phyloP scores from a whole-genome alignment of 257 asterid genomes.

The Misopates orontium region DNA sequence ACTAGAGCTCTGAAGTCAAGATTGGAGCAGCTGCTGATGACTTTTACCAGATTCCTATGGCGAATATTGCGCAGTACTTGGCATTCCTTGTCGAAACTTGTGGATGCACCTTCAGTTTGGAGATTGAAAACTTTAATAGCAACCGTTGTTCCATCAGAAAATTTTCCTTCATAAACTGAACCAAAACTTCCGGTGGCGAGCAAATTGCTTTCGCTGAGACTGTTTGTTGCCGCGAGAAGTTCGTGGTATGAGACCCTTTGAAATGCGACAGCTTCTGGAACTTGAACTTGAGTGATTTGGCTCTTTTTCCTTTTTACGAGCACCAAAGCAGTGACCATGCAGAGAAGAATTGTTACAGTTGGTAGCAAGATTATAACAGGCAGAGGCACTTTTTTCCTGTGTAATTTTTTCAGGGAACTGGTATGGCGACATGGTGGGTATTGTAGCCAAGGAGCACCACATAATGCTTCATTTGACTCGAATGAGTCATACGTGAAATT shows the following conservation, averaged over 20 bases:
- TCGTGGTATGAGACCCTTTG: too few species aligned
- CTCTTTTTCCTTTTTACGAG: too few species aligned
- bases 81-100: conserved; percentile 16
- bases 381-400: not conserved
- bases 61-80: not conserved
- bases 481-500: conserved; percentile 3
- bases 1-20: conserved; percentile 18
- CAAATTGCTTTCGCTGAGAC: too few species aligned
- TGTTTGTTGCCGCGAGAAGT: too few species aligned
- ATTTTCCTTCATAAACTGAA: too few species aligned
- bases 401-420: not conserved
- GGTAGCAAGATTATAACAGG: not conserved
- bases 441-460: conserved; percentile 16
- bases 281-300: too few species aligned
- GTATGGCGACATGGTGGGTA: conserved; percentile 10
- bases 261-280: too few species aligned
- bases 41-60: conserved; percentile 10
- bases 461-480: conserved; percentile 7
- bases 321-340: not conserved
- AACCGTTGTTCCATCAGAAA: too few species aligned
- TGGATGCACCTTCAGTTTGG: not conserved
- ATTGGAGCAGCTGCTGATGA: conserved; percentile 17
- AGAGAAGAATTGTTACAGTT: not conserved
- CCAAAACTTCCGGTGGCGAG: too few species aligned
- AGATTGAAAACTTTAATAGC: not conserved